These are phyloP conservation scores for Edaphochlamys debaryana DNA, from an alignment of 139 green algal genomes.

Conservation along the genomic window DNA sequence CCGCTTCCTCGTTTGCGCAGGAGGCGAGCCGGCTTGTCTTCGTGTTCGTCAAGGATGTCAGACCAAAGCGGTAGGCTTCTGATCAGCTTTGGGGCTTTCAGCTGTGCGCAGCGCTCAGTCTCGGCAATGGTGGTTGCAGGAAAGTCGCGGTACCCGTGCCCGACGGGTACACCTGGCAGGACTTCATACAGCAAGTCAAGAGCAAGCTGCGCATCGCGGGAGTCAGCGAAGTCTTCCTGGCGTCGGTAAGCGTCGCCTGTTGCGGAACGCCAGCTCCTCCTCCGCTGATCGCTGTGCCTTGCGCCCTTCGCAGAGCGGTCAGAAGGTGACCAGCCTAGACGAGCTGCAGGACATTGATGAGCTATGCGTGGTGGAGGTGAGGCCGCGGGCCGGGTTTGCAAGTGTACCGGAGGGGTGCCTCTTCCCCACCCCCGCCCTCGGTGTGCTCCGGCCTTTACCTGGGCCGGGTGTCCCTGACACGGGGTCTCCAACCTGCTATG, in stretches of 20 bases:
- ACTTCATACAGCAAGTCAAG: conserved; percentile 76
- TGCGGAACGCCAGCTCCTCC: background rate
- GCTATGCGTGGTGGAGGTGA: conserved; percentile 81
- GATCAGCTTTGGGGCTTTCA: too few species aligned
- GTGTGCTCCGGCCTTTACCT: too few species aligned
- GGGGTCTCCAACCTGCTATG: too few species aligned
- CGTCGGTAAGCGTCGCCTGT: conserved; percentile 61
- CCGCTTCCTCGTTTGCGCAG: too few species aligned
- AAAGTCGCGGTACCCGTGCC: conserved; percentile 88
- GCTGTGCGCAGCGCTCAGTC: background rate
- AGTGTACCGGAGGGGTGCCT: too few species aligned
- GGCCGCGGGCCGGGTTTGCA: background rate
- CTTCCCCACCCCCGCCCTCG: too few species aligned
- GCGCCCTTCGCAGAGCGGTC: conserved; percentile 70
- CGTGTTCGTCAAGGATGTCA: conserved; percentile 80
- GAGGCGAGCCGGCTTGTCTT: conserved; percentile 86
- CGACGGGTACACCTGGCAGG: conserved; percentile 75
- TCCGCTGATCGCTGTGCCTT: background rate
- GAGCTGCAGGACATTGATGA: conserved; percentile 92
- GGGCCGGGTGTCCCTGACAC: too few species aligned
- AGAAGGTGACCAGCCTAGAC: conserved; percentile 74
- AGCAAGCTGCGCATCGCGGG: conserved; percentile 78
- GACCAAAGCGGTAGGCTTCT: conserved; percentile 68
- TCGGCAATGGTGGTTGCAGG: conserved; percentile 48
- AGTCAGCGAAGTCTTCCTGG: conserved; percentile 75